Evolutionary conservation across 352 stramenopile genomes (phyloP), one percentile per base, ranked within the genome.

Genomic region (Pythium sukuiense): DNA sequence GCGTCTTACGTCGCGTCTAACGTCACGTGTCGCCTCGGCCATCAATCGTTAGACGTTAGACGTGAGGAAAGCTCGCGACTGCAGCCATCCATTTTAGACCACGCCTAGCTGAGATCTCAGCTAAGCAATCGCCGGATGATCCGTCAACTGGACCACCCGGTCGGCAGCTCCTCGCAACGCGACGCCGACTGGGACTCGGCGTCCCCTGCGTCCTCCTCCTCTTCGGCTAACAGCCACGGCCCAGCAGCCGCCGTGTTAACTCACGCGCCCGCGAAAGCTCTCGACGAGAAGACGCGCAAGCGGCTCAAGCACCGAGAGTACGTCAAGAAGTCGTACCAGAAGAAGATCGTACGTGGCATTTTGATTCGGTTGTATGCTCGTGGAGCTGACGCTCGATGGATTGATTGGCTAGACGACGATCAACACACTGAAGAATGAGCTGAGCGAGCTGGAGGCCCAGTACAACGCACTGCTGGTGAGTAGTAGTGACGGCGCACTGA

Each of bases 321-420:
- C 65, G 82, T 89, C 49, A 85, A 84, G 53, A 80, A 79, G 59
- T 89, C 80, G 46, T 89, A 91, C 71, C 83, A 80, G 45, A 88
- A 88, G 74, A 89, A 91, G 52, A 73, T 87, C 54, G 82, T 89
- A 81, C 63, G 30, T 59, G 9, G 41, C n/a, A 6, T 27, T 12
- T 24, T n/a, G n/a, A 16, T 8, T 54, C n/a, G n/a, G 1, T 2
- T 27, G 20, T 55, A 14, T 32, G 5, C 20, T 55, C 24, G 11
- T 18, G 33, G 18, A n/a, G 20, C 53, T 46, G 32, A 54, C 27
- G 20, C 20, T 24, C 20, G 20, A 24, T 24, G 20, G 20, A 24
- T 24, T 24, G 20, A 24, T 24, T 24, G 20, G 24, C 16, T 49
- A 90, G 81, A 80, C 57, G 50, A 87, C 76, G 43, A 72, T 90